Evolutionary conservation across 257 asterid genomes (phyloP), one percentile per base, ranked within the genome.

Genomic region (Datura wrightii): DNA sequence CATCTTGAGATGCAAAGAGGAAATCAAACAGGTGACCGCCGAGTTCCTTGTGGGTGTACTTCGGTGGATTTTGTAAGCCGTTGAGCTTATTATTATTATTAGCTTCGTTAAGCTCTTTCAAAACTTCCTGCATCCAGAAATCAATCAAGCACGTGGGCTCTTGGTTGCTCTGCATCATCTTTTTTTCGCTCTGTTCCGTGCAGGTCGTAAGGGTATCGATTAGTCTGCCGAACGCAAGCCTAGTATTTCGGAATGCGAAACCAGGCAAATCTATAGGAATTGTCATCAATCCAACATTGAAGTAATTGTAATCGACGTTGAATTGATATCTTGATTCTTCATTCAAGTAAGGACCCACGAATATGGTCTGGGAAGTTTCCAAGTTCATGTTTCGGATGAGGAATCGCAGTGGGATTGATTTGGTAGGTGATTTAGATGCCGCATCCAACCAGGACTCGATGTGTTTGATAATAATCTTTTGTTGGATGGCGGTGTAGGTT

Each of bases 321-420:
- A 95, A 94, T 80, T 92, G 69, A 5, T 80, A 31, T 5, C 94
- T 89, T 54, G 95, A 86, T 52, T 85, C 95, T 11, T 83, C 88
- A 6, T 79, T 81, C 65, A 95, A 58, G 78, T 95, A 94, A 1
- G 94, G 94, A 1, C 98, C 98, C 2, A 92, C 97, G 83, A 95
- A 94, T 3, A 95, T 98, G 14, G 94, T 93, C 84, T 95, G 99
- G 11, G 99, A 95, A 5, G 98, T 94, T 9, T 95, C 98, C 66
- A 95, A 67, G 78, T 95, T 95, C 95, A 95, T 88, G 42, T 94
- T 97, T 5, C 98, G 92, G 90, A 95, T 92, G 59, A 89, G 92
- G 13, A 92, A 84, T 1, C 99, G 89, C 14, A 95, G 91, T 15
- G 94, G 92, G 63, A 91, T 85, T 0, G 97, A 67, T n/a, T 62